Conservation (phyloP, 2,329 filamentous ascomycete genomes). For the Aspergillus flavus region DNA sequence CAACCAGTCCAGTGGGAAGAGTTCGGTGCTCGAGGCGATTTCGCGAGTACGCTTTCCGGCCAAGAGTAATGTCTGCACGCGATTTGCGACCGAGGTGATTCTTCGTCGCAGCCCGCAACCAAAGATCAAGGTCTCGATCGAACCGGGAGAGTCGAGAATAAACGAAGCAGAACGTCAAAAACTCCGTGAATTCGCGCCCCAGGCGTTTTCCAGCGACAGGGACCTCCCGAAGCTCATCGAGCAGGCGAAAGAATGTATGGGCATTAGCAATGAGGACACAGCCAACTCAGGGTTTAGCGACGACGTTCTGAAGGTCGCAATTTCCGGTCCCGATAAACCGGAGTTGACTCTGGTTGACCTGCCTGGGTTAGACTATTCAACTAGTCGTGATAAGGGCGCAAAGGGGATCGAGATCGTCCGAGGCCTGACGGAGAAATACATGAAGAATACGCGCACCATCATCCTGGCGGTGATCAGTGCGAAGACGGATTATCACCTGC, state of each 20-base stretch:
- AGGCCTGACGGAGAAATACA: conserved; percentile 55
- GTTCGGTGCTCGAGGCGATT: conserved; percentile 67
- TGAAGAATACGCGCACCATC: conserved; percentile 60
- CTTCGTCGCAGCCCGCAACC: conserved; percentile 47
- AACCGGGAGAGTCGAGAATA: conserved; percentile 29
- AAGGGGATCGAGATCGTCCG: conserved; percentile 58
- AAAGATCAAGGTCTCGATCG: conserved; percentile 50
- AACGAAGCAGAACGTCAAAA: conserved; percentile 8
- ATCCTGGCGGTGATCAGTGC: conserved; percentile 60
- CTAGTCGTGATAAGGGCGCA: conserved; percentile 55
- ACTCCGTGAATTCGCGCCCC: conserved; percentile 11
- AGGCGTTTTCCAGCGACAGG: conserved; percentile 19
- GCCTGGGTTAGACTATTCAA: conserved; percentile 60
- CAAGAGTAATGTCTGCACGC: conserved; percentile 59
- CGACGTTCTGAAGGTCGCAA: conserved; percentile 61
- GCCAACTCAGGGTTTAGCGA: conserved; percentile 30
- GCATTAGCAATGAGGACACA: conserved; percentile 34
- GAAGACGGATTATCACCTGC: conserved; percentile 56
- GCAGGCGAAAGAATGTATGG: conserved; percentile 56
- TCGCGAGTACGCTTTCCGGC: conserved; percentile 62
- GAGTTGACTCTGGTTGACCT: conserved; percentile 65
- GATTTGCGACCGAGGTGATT: conserved; percentile 64
- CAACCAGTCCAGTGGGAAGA: conserved; percentile 64
- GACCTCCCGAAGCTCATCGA: conserved; percentile 54
- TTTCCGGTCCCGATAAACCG: conserved; percentile 61